Evolutionary conservation across 2,329 filamentous ascomycete genomes (phyloP).

Genomic region (Fusarium neocosmosporiellum): DNA sequence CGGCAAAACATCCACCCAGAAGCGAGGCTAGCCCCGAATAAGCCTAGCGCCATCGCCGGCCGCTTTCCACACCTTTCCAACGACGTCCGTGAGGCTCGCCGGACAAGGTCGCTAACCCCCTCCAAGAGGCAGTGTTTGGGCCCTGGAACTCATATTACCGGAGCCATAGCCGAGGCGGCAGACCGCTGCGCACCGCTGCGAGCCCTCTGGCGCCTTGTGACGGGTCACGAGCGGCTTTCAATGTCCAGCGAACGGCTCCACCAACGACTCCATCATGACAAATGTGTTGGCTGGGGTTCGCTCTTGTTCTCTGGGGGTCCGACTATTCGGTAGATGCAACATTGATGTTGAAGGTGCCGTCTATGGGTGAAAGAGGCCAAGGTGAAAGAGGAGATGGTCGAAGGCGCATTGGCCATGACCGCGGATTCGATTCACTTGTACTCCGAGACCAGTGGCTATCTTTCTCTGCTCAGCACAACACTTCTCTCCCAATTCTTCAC

Average conservation of each 20-base stretch:
- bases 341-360: not conserved
- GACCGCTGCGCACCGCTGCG: not conserved
- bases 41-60: conserved; percentile 44
- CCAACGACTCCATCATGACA: conserved; percentile 33
- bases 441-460: not conserved
- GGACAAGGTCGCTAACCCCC: conserved; percentile 15
- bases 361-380: not conserved
- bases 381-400: not conserved
- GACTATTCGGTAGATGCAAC: not conserved
- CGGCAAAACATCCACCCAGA: conserved; percentile 54
- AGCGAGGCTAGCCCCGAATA: conserved; percentile 44
- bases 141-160: conserved; percentile 34
- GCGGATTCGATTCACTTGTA: not conserved
- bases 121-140: conserved; percentile 8
- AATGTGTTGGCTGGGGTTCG: conserved; percentile 39
- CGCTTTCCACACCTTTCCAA: conserved; percentile 53
- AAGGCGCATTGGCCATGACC: not conserved
- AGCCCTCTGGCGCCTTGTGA: conserved; percentile 7
- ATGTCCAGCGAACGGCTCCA: conserved; percentile 33
- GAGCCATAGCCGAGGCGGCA: conserved; percentile 36
- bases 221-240: conserved; percentile 37
- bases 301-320: conserved; percentile 3
- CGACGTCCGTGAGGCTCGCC: conserved; percentile 43
- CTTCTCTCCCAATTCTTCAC: not conserved
- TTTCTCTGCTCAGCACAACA: not conserved